Evolutionary conservation across 202 grass and related monocot species (phyloP).

Genomic region (Cymbopogon flexuosus): DNA sequence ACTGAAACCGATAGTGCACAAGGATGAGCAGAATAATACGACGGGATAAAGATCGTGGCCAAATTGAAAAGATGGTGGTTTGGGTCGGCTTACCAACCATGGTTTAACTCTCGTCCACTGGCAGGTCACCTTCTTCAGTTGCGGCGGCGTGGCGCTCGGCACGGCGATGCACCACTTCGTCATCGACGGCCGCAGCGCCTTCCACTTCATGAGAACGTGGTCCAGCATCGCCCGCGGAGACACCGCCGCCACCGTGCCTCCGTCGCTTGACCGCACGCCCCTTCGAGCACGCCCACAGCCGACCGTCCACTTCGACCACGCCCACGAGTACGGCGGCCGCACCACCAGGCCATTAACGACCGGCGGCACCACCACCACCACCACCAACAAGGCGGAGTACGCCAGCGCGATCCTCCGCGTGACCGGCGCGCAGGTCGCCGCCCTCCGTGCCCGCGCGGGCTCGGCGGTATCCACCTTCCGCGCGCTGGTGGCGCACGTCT

Average conservation of each 20-base stretch:
- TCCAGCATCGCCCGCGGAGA: slow-evolving; percentile 44
- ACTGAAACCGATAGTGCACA: not conserved
- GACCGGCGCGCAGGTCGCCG: slow-evolving; percentile 32
- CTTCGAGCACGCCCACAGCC: slow-evolving; percentile 26
- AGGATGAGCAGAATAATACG: not conserved
- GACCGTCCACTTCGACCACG: slow-evolving; percentile 24
- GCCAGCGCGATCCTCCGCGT: slow-evolving; percentile 46
- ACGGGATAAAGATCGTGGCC: not conserved
- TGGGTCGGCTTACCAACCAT: not conserved
- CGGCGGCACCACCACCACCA: fast-evolving
- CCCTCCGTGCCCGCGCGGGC: slow-evolving; percentile 19
- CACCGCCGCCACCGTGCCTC: not conserved
- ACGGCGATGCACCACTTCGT: slow-evolving; percentile 57
- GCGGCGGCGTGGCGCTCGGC: slow-evolving; percentile 62
- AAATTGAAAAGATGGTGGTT: no score
- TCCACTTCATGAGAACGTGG: slow-evolving; percentile 63
- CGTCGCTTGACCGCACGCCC: slow-evolving; percentile 53
- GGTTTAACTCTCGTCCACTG: not conserved
- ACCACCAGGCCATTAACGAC: not conserved
- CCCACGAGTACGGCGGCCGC: slow-evolving; percentile 30
- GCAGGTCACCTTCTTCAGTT: slow-evolving; percentile 67
- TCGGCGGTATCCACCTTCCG: slow-evolving; percentile 41
- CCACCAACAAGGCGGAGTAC: not conserved
- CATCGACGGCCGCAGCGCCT: slow-evolving; percentile 51
- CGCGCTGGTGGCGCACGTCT: slow-evolving; percentile 44